A percentile compares a stretch with the other conserved stretches of the same genome.
phyloP scores from a whole-genome alignment of 176 grass and related monocot genomes.

The Ampelocalamus luodianensis region DNA sequence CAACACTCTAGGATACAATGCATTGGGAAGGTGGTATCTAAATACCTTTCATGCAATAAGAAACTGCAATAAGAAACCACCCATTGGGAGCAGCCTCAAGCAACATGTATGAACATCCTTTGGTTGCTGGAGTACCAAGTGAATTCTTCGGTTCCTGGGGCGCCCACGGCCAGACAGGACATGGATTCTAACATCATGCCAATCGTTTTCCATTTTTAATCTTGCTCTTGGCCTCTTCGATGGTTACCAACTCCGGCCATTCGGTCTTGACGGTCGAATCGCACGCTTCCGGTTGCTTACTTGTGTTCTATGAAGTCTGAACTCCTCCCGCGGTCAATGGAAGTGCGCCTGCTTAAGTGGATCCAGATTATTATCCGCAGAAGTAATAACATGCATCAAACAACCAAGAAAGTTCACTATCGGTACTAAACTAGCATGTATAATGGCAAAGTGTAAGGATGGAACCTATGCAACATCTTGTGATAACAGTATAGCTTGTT shows the following conservation, averaged over 20 bases:
- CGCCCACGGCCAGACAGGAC: not conserved
- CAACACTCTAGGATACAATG: too few relatives aligned
- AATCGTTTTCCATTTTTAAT: slow-evolving; percentile 2
- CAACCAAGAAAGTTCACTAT: not conserved
- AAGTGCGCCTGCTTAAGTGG: not conserved
- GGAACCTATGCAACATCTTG: not conserved
- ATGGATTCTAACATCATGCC: slow-evolving; percentile 16
- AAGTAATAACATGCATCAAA: not conserved
- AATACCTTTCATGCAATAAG: too few relatives aligned
- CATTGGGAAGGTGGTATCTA: too few relatives aligned
- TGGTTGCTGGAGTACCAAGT: not conserved
- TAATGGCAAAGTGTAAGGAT: not conserved
- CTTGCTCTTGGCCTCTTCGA: not conserved
- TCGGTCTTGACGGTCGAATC: not conserved
- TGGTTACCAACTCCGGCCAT: not conserved
- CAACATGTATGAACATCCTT: not conserved
- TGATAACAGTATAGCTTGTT: not conserved
- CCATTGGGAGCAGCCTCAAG: too few relatives aligned
- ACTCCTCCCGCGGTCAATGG: not conserved
- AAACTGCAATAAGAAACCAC: too few relatives aligned
- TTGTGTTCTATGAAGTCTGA: not conserved
- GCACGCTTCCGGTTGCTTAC: not conserved
- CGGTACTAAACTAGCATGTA: not conserved
- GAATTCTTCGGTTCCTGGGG: not conserved
- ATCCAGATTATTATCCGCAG: not conserved